A percentile compares a stretch with the other conserved stretches of the same genome.
These are phyloP conservation scores for Mycena amicta DNA, from an alignment of 768 basidiomycete species.

Conservation along the genomic window DNA sequence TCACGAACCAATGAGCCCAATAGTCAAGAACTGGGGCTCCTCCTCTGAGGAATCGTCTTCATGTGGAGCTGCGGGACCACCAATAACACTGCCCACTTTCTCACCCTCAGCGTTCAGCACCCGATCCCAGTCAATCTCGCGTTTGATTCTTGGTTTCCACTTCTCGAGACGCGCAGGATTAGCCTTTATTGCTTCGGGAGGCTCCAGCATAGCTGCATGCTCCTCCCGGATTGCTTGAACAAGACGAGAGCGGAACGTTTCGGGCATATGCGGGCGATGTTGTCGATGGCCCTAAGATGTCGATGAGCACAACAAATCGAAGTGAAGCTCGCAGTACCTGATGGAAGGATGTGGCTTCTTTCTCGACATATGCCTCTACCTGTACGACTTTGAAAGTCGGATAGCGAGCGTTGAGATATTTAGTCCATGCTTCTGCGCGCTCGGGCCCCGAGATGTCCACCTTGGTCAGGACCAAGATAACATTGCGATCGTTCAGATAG, in stretches of 20 bases:
- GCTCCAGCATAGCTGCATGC: constrained; percentile 67
- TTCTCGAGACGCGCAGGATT: constrained; percentile 51
- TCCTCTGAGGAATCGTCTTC: constrained; percentile 30
- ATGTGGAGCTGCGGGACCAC: constrained; percentile 42
- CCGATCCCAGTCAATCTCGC: constrained; percentile 73
- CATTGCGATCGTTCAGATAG: constrained; percentile 57
- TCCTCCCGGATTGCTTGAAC: constrained; percentile 65
- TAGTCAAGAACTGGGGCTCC: constrained; percentile 67
- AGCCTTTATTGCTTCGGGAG: constrained; percentile 58
- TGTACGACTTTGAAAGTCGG: constrained; percentile 65
- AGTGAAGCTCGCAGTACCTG: constrained; percentile 29
- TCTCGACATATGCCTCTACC: constrained; percentile 76
- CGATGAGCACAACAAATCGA: background rate
- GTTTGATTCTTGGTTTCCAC: constrained; percentile 71
- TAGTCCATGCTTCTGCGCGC: constrained; percentile 66
- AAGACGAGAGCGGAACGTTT: constrained; percentile 61
- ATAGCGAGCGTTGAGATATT: constrained; percentile 55
- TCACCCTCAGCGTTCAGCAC: constrained; percentile 49
- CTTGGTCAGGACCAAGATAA: constrained; percentile 85
- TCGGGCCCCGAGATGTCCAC: constrained; percentile 78
- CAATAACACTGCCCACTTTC: constrained; percentile 47
- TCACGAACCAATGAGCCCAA: constrained; percentile 76
- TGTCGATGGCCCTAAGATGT: constrained; percentile 39
- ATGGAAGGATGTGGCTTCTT: constrained; percentile 37
- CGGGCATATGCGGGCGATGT: constrained; percentile 70